Percentiles rank a stretch among this genome's conserved stretches.
Conservation (phyloP, 2,329 filamentous ascomycete genomes). For the Fusarium oxysporum region DNA sequence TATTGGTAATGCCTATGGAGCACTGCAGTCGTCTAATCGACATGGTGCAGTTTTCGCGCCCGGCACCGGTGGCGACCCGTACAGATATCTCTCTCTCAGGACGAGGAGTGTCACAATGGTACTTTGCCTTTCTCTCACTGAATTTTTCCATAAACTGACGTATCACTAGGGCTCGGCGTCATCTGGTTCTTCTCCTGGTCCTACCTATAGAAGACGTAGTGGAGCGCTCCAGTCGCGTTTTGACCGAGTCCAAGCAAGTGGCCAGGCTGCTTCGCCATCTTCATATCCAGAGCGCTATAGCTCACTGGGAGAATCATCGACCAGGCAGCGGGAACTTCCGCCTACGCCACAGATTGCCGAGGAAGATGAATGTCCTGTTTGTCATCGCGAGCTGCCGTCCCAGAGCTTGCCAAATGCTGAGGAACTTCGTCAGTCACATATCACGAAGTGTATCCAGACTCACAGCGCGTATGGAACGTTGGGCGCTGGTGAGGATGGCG, state of each 20-base stretch:
- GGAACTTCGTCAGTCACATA: constrained; percentile 67
- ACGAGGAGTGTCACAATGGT: constrained; percentile 64
- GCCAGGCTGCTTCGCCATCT: constrained; percentile 49
- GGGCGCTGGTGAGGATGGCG: constrained; percentile 41
- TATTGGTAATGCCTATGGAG: constrained; percentile 49
- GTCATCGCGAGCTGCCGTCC: constrained; percentile 76
- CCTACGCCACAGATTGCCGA: constrained; percentile 68
- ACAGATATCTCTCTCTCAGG: constrained; percentile 49
- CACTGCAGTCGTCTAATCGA: constrained; percentile 45
- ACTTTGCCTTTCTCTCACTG: constrained; percentile 38
- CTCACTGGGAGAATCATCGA: constrained; percentile 50
- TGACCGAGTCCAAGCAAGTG: constrained; percentile 54
- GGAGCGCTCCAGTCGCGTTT: constrained; percentile 52
- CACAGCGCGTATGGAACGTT: constrained; percentile 63
- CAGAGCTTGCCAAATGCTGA: constrained; percentile 65
- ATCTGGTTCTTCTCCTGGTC: constrained; percentile 40
- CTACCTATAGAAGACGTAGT: constrained; percentile 47
- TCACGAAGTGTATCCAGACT: constrained; percentile 66
- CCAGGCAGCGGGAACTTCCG: constrained; percentile 54
- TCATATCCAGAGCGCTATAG: constrained; percentile 49
- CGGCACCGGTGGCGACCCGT: constrained; percentile 50
- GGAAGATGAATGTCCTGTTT: constrained; percentile 84
- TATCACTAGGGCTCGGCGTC: constrained; percentile 27
- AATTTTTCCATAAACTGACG: constrained; percentile 4
- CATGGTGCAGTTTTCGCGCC: constrained; percentile 54